Base-by-base conservation (phyloP, 1,139 yeast genomes). In the Kurtzmaniella quercitrusa region DNA sequence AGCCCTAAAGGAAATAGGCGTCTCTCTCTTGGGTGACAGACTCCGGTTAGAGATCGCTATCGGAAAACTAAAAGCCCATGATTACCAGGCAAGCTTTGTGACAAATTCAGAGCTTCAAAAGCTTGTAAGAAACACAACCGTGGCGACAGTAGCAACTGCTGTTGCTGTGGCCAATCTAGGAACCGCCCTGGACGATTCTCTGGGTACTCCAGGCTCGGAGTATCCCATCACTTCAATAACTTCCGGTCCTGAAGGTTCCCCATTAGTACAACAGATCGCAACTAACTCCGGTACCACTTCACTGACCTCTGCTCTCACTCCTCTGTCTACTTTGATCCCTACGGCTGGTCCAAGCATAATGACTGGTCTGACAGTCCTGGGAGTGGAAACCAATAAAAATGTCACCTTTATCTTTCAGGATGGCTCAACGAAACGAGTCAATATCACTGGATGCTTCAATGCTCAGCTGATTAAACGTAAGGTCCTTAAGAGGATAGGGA, bases 21-120 rank as follows among this genome's bases (percentile, higher is more conserved):
- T 93, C n/a, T 52, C 53, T 16, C 84, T 80, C 51, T 77, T 93
- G 9, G 98, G 98, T 0, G 98, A 93, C 59, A 68, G 97, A 29
- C 70, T 93, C 31, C 69, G 84, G 29, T 59, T 88, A 8, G 81
- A 80, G 51, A 66, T 80, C 17, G 81, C 84, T 45, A 66, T 82
- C 29, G 59, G 70, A 43, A 62, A 68, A 43, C 46, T 77, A 50
- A 65, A 72, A 52, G 53, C 70, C 3, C 70, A 72, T 37, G 53
- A 57, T 11, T 15, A 25, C 7, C 9, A 15, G 19, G 16, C 16
- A 15, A 10, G 29, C n/a, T 25, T 38, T 10, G 27, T 43, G 3
- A 14, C 44, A 2, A 43, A 43, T 17, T 39, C 38, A 17, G 46
- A 43, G 33, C 37, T 43, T 10, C 46, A 41, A 23, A 19, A 41